Evolutionary conservation across 495 filamentous ascomycete species (phyloP).

Genomic region (Parachaetomium inaequale): DNA sequence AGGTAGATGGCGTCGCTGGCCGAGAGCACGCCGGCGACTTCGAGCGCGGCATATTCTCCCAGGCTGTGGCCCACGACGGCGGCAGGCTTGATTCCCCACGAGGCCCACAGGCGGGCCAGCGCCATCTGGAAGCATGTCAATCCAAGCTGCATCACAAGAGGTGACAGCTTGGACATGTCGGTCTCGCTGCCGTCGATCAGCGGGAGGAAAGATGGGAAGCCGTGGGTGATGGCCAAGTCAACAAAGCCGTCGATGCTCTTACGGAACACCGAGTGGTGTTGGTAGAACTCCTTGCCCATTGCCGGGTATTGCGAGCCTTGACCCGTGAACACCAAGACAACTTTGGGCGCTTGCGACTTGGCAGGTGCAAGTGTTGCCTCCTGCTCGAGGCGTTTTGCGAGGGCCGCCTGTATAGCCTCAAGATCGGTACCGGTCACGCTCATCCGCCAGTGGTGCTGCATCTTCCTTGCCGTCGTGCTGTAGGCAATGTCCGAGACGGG

Average conservation of each 20-base stretch:
- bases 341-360: conserved; percentile 47
- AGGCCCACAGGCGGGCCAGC: conserved; percentile 71
- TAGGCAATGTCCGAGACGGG: conserved; percentile 63
- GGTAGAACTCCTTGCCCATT: conserved; percentile 71
- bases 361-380: conserved; percentile 44
- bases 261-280: conserved; percentile 63
- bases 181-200: conserved; percentile 62
- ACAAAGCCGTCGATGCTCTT: conserved; percentile 67
- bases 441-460: conserved; percentile 74
- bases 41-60: conserved; percentile 84
- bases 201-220: conserved; percentile 63
- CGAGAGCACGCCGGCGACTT: conserved; percentile 75
- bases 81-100: conserved; percentile 71
- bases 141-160: conserved; percentile 74
- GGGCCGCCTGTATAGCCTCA: conserved; percentile 38
- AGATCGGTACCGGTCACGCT: conserved; percentile 55
- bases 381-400: conserved; percentile 42
- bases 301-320: conserved; percentile 63
- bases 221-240: conserved; percentile 62
- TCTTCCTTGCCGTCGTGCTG: conserved; percentile 77
- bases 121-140: conserved; percentile 82
- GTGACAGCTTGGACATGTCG: conserved; percentile 59
- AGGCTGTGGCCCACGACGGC: conserved; percentile 82
- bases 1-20: conserved; percentile 77
- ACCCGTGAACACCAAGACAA: conserved; percentile 69